phyloP scores from a whole-genome alignment of 768 basidiomycete species.

The Pulveroboletus sp. region DNA sequence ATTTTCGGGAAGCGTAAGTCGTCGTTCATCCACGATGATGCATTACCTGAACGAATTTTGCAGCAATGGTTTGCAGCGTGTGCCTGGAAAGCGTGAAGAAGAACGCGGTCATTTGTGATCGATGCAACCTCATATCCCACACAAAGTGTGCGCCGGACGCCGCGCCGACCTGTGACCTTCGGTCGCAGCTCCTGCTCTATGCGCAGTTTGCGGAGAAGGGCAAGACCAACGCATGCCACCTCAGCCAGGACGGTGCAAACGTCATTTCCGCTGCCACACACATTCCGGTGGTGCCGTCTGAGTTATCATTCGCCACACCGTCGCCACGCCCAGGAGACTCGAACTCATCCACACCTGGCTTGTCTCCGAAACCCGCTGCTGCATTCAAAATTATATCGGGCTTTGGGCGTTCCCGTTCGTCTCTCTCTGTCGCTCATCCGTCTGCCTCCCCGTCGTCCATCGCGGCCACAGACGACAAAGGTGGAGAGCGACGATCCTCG shows the following conservation, averaged over 20 bases:
- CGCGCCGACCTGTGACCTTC: constrained; percentile 78
- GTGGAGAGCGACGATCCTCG: constrained; percentile 31
- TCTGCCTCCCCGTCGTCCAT: constrained; percentile 30
- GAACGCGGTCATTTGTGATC: constrained; percentile 82
- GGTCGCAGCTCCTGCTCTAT: constrained; percentile 74
- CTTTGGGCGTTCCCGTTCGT: constrained; percentile 66
- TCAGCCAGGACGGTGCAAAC: constrained; percentile 46
- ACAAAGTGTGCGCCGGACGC: constrained; percentile 71
- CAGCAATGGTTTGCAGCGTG: constrained; percentile 86
- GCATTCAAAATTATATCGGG: constrained; percentile 64
- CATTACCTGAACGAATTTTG: constrained; percentile 7
- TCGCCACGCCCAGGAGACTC: constrained; percentile 51
- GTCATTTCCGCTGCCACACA: constrained; percentile 1
- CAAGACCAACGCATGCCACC: constrained; percentile 53
- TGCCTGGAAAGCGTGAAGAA: constrained; percentile 81
- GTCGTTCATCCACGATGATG: background rate
- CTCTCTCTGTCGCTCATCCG: constrained; percentile 41
- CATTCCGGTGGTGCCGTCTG: constrained; percentile 46
- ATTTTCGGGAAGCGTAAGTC: constrained; percentile 87
- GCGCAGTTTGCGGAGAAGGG: constrained; percentile 76
- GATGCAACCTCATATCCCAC: constrained; percentile 89
- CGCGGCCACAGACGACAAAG: constrained; percentile 23
- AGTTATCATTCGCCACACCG: constrained; percentile 51
- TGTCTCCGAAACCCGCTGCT: constrained; percentile 45
- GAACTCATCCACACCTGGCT: constrained; percentile 27